Conservation (phyloP, 805 yeast species). For the Starmerella potacharoeniae region DNA sequence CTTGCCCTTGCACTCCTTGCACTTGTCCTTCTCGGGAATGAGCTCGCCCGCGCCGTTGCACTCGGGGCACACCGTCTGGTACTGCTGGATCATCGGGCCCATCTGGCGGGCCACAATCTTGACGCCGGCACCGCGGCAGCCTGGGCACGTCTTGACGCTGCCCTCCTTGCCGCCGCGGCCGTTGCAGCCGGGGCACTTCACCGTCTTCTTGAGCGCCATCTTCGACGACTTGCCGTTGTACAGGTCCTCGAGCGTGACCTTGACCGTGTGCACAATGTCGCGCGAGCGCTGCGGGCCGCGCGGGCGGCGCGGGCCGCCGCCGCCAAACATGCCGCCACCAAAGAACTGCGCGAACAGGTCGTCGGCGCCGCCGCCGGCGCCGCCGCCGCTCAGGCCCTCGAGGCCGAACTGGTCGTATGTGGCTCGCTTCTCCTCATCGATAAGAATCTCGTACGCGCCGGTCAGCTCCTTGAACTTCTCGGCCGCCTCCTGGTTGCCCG, state of each 20-base stretch:
- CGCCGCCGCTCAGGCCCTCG: constrained; percentile 79
- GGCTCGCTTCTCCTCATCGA: constrained; percentile 80
- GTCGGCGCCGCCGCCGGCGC: constrained; percentile 62
- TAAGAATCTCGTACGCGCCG: constrained; percentile 72
- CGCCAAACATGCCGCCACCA: constrained; percentile 51
- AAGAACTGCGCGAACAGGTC: constrained; percentile 74
- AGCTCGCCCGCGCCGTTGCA: constrained; percentile 91
- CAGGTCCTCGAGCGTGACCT: constrained; percentile 60
- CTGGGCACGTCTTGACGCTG: constrained; percentile 70
- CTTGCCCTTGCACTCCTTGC: constrained; percentile 79
- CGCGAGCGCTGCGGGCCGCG: constrained; percentile 81
- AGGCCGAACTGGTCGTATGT: constrained; percentile 83
- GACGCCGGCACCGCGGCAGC: constrained; percentile 87
- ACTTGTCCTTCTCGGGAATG: constrained; percentile 74
- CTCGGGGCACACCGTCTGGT: constrained; percentile 84
- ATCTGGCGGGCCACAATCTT: constrained; percentile 90
- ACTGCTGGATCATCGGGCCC: constrained; percentile 99
- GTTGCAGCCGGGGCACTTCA: constrained; percentile 76
- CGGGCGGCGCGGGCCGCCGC: constrained; percentile 52
- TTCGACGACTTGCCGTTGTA: constrained; percentile 66
- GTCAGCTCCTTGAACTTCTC: constrained; percentile 90
- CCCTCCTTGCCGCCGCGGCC: constrained; percentile 96
- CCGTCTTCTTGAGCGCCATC: constrained; percentile 85
- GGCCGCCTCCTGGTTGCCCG: constrained; percentile 59
- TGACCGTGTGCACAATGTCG: constrained; percentile 80